Percentiles rank a stretch among this genome's conserved stretches.
phyloP scores from a whole-genome alignment of 1,139 yeast species.

The Kodamaea alishanica region DNA sequence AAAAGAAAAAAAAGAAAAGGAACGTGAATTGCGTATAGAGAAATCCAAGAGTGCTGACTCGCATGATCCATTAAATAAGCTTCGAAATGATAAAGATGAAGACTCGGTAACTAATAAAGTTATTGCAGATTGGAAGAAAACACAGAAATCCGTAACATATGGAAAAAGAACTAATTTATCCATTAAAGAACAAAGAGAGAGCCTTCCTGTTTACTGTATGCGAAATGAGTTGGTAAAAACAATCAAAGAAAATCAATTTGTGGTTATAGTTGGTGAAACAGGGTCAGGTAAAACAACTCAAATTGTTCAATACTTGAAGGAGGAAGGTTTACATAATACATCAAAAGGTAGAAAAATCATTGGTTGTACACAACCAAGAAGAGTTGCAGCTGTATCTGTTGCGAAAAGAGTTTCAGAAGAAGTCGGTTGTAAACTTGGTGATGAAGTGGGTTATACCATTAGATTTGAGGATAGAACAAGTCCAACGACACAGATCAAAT shows the following conservation, averaged over 20 bases:
- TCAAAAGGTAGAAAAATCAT: constrained; percentile 36
- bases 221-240: constrained; percentile 55
- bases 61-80: constrained; percentile 42
- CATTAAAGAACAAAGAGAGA: constrained; percentile 62
- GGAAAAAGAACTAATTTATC: constrained; percentile 54
- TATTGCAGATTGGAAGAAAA: constrained; percentile 49
- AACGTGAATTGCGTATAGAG: constrained; percentile 26
- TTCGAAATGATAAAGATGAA: constrained; percentile 8
- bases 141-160: constrained; percentile 41
- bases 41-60: constrained; percentile 20
- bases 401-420: constrained; percentile 69
- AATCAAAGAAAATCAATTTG: constrained; percentile 44
- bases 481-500: constrained; percentile 56
- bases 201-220: constrained; percentile 70
- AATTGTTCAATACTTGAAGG: constrained; percentile 37
- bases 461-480: constrained; percentile 62
- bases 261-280: constrained; percentile 48
- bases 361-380: constrained; percentile 72
- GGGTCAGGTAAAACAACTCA: constrained; percentile 32
- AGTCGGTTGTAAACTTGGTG: constrained; percentile 54
- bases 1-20: constrained; percentile 48
- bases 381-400: constrained; percentile 70
- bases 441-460: constrained; percentile 64
- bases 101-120: constrained; percentile 15
- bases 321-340: constrained; percentile 31